Base-by-base conservation (phyloP, 2,329 filamentous ascomycete genomes). In the Myriosclerotinia scirpicola region DNA sequence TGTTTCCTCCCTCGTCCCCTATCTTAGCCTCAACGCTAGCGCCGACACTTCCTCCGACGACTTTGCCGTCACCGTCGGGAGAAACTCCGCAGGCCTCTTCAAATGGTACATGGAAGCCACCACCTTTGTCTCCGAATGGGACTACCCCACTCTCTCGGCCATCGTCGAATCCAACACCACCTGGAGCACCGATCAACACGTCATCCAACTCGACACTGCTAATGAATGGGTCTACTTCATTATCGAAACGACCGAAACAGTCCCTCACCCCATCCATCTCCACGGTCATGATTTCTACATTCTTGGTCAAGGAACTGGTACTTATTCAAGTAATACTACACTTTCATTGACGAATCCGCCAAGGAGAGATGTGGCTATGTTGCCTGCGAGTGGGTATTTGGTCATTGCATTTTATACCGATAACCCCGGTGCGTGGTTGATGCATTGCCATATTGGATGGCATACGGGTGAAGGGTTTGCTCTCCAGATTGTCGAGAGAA, bases 381-480 rank as follows among this genome's bases (percentile, higher is more conserved):
- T 85, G 34, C 70, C 71, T n/a, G 68, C 61, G 2, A 50, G 42
- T n/a, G 71, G 70, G 2, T 72, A 69, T 26, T 44, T 71, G 20
- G 70, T 70, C 12, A 63, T 72, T 52, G 67, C 54, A 1, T 68
- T 66, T n/a, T 36, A 68, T 42, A 67, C 68, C 2, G 69, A 73
- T 36, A 68, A 73, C 38, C 68, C 68, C 2, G 69, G 68, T 12
- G 36, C 64, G 5, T 69, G 67, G 64, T 42, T 69, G 15, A 65
- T 67, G 54, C 72, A 75, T 59, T 75, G 71, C 52, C 74, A 75
- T 66, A 71, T 74, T 55, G 69, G 69, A 3, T 86, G 83, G 82
- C 83, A 86, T 71, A 79, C 80, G 0, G 81, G 81, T 1, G 79
- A 78, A 7, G 84, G 84, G 2, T 79, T 85, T 63, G 76, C 83